Percentiles rank a stretch among this genome's conserved stretches.
Conservation (phyloP, 2,329 filamentous ascomycete genomes). For the Ambrosiella xylebori region DNA sequence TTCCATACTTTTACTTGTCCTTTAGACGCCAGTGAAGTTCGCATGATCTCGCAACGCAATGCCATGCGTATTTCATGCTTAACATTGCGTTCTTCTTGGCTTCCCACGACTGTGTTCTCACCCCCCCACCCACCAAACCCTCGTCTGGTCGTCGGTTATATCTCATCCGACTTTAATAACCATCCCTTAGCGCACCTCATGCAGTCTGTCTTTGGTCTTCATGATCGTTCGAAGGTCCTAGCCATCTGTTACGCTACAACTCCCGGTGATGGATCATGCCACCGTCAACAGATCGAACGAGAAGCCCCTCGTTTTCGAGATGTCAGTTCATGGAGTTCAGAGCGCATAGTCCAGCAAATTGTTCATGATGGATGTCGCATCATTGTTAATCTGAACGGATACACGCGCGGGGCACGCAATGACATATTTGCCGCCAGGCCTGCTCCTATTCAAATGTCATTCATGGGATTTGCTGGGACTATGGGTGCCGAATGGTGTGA, state of each 20-base stretch:
- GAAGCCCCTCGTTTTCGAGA: slow-evolving; percentile 87
- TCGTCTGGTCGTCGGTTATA: slow-evolving; percentile 80
- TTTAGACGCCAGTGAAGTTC: slow-evolving; percentile 75
- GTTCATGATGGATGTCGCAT: slow-evolving; percentile 81
- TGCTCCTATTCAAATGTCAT: slow-evolving; percentile 95
- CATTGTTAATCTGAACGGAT: slow-evolving; percentile 92
- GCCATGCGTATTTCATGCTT: slow-evolving; percentile 83
- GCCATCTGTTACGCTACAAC: slow-evolving; percentile 96
- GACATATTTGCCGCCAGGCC: slow-evolving; percentile 92
- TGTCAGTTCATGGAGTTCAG: slow-evolving; percentile 70
- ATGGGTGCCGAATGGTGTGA: slow-evolving; percentile 97
- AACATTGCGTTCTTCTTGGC: slow-evolving; percentile 72
- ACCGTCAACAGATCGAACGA: slow-evolving; percentile 80
- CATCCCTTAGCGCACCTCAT: slow-evolving; percentile 93
- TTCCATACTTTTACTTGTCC: slow-evolving; percentile 98
- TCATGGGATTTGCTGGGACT: slow-evolving; percentile 97
- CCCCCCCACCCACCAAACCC: slow-evolving; percentile 70
- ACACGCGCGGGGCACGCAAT: slow-evolving; percentile 89
- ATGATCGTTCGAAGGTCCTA: slow-evolving; percentile 54
- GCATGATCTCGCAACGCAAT: slow-evolving; percentile 88
- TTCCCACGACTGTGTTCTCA: slow-evolving; percentile 63
- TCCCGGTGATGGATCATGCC: slow-evolving; percentile 69
- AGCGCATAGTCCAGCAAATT: slow-evolving; percentile 73
- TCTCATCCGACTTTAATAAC: slow-evolving; percentile 98
- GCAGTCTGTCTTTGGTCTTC: slow-evolving; percentile 95